phyloP scores from a whole-genome alignment of 2,329 filamentous ascomycete genomes.

The Whalleya microplaca region DNA sequence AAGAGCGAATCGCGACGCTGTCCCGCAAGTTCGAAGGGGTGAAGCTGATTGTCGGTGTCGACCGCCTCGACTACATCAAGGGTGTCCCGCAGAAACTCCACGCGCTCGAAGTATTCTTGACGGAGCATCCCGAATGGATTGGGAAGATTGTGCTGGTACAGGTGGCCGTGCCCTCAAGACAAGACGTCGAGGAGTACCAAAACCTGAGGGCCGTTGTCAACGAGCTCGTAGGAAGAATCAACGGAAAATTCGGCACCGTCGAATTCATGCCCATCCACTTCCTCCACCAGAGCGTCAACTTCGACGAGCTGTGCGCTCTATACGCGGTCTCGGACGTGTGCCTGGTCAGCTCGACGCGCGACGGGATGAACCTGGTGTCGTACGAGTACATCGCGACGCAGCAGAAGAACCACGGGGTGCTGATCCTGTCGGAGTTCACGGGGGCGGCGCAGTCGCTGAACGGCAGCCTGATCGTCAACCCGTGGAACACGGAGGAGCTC shows the following conservation, averaged over 20 bases:
- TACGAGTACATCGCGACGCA: conserved; percentile 98
- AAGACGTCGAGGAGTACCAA: conserved; percentile 98
- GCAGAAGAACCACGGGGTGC: conserved; percentile 83
- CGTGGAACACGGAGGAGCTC: conserved; percentile 97
- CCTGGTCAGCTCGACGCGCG: conserved; percentile 90
- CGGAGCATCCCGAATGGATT: conserved; percentile 97
- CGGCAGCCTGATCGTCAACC: conserved; percentile 92
- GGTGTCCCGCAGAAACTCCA: conserved; percentile 97
- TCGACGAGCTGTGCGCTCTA: conserved; percentile 91
- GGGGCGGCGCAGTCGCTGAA: conserved; percentile 94
- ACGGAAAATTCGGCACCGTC: conserved; percentile 94
- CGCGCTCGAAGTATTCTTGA: conserved; percentile 93
- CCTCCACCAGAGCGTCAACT: conserved; percentile 92
- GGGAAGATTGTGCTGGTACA: conserved; percentile 96
- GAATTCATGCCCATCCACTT: conserved; percentile 99
- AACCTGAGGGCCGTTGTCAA: conserved; percentile 95
- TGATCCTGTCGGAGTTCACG: conserved; percentile 96
- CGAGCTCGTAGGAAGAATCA: conserved; percentile 94
- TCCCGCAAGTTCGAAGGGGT: conserved; percentile 93
- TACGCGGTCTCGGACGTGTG: conserved; percentile 93
- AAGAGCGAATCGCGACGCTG: conserved; percentile 82
- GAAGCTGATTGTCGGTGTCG: conserved; percentile 95
- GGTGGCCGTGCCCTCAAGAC: conserved; percentile 90
- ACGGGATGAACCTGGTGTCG: conserved; percentile 98
- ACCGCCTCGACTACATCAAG: conserved; percentile 98